Percentiles rank a stretch among this genome's conserved stretches.
Conservation (phyloP, 805 yeast genomes). For the Kodamaea hsintzibuensis region DNA sequence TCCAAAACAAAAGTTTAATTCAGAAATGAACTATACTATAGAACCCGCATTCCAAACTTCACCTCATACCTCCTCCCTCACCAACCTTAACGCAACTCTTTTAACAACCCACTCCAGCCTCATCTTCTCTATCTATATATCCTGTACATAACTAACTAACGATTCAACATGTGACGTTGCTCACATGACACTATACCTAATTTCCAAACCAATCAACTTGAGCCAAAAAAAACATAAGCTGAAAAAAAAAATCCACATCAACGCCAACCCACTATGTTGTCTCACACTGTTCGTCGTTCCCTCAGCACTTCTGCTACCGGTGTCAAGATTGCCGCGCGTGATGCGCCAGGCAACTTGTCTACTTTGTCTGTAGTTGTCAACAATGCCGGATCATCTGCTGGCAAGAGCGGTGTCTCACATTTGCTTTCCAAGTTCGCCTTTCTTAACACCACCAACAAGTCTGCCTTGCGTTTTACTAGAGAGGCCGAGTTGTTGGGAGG, state of each 20-base stretch:
- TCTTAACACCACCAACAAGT: conserved; percentile 76
- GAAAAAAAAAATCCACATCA: conserved; percentile 7
- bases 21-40: no score
- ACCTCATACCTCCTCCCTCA: no score
- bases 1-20: no score
- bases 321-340: conserved; percentile 53
- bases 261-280: conserved; percentile 30
- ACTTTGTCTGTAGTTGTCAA: conserved; percentile 74
- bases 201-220: conserved; percentile 6
- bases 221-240: conserved; percentile 3
- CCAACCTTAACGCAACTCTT: no score
- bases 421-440: conserved; percentile 80
- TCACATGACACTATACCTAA: background rate
- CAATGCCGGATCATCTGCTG: conserved; percentile 80
- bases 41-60: no score
- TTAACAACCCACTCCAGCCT: no score
- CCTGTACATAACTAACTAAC: no score
- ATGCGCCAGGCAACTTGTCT: conserved; percentile 67
- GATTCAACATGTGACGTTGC: no score
- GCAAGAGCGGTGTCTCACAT: conserved; percentile 74
- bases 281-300: conserved; percentile 44
- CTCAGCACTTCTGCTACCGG: conserved; percentile 38
- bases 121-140: no score
- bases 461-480: conserved; percentile 90
- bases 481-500: conserved; percentile 96